These are phyloP conservation scores for Penicillium brasilianum DNA, from an alignment of 2,329 filamentous ascomycete species.

Conservation along the genomic window DNA sequence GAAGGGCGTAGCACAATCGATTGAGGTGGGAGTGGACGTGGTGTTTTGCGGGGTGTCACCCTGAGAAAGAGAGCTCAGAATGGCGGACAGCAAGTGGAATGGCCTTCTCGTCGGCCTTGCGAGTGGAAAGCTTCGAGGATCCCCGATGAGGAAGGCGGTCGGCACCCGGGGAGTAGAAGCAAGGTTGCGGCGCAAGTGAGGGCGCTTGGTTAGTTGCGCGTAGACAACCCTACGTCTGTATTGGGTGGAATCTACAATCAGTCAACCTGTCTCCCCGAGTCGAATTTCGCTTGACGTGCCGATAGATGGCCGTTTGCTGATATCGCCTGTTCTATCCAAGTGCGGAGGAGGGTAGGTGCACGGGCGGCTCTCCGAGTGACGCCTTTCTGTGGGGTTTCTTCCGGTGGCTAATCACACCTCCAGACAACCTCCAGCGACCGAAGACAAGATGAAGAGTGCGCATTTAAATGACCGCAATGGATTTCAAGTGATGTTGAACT, in stretches of 20 bases:
- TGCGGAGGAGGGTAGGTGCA: constrained; percentile 3
- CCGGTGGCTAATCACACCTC: constrained; percentile 9
- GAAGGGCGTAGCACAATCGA: constrained; percentile 16
- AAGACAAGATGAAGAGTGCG: constrained; percentile 20
- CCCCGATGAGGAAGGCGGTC: constrained; percentile 30
- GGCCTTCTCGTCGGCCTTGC: constrained; percentile 22
- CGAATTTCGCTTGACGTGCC: neutral
- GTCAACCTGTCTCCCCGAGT: no score
- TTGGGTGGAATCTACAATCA: neutral
- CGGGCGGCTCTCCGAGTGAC: constrained; percentile 3
- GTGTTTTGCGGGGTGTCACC: constrained; percentile 10
- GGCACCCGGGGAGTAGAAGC: neutral
- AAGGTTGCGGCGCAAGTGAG: constrained; percentile 11
- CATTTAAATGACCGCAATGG: neutral
- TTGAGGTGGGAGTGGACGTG: neutral
- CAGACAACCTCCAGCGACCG: neutral
- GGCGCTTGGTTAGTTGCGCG: neutral
- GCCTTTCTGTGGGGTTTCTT: constrained; percentile 2
- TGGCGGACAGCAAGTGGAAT: constrained; percentile 22
- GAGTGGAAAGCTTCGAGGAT: constrained; percentile 30
- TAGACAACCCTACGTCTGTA: neutral
- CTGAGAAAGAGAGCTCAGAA: constrained; percentile 16
- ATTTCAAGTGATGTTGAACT: constrained; percentile 2
- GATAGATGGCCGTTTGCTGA: neutral
- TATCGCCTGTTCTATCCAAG: neutral